Percentiles rank a stretch among this genome's conserved stretches.
Evolutionary conservation across 75 land plant species (phyloP).

Genomic region (Sequoiadendron giganteum): DNA sequence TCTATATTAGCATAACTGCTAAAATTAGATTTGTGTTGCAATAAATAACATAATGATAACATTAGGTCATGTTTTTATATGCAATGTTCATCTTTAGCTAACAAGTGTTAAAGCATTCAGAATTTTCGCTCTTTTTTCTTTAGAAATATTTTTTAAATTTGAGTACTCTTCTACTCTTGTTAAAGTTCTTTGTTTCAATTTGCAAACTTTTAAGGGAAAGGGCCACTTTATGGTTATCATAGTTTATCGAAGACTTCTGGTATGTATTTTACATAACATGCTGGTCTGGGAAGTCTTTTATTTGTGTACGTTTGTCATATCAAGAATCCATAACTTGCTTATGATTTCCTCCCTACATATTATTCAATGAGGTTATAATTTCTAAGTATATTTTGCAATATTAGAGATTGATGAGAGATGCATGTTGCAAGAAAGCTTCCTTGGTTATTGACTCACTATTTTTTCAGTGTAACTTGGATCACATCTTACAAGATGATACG

Average conservation of each 20-base stretch:
- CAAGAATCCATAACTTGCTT: not conserved
- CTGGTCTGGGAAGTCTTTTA: not conserved
- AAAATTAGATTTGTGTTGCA: not conserved
- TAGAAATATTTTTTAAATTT: no score
- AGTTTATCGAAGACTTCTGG: not conserved
- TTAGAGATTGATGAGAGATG: not conserved
- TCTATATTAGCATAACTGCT: not conserved
- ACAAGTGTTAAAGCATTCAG: not conserved
- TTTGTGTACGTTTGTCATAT: not conserved
- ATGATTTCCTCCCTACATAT: not conserved
- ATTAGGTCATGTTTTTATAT: not conserved
- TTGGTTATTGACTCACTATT: not conserved
- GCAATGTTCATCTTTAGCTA: not conserved
- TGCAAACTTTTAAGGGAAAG: not conserved
- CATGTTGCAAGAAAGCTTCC: not conserved
- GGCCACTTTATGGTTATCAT: not conserved
- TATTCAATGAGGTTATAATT: not conserved
- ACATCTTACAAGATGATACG: conserved; percentile 68
- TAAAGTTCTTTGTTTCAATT: not conserved
- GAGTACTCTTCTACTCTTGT: not conserved
- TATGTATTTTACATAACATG: not conserved
- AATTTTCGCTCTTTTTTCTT: not conserved
- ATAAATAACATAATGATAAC: no score
- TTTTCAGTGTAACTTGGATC: conserved; percentile 79
- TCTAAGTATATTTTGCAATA: not conserved